A percentile compares a stretch with the other conserved stretches of the same genome.
phyloP scores from a whole-genome alignment of 2,329 filamentous ascomycete species.

The Colletotrichum destructivum region DNA sequence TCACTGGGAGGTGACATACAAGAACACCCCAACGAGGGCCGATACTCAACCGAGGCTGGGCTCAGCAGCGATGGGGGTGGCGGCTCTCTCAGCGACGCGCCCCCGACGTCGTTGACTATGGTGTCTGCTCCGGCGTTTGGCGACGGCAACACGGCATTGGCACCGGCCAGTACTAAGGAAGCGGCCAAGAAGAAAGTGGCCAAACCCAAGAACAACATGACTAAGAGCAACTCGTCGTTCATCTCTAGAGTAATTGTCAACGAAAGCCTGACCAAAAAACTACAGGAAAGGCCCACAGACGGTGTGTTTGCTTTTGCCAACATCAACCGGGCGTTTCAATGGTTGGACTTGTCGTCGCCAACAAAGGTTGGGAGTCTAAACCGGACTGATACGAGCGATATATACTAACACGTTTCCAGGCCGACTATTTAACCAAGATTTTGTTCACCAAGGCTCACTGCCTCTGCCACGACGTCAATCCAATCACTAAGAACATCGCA shows the following conservation, averaged over 20 bases:
- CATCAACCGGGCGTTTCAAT: constrained; percentile 95
- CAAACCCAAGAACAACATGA: constrained; percentile 98
- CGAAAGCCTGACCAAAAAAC: constrained; percentile 82
- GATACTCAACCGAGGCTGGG: constrained; percentile 73
- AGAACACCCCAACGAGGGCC: constrained; percentile 73
- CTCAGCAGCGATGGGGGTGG: constrained; percentile 70
- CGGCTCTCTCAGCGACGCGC: constrained; percentile 68
- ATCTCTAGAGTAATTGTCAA: constrained; percentile 97
- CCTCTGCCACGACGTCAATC: constrained; percentile 93
- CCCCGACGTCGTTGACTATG: constrained; percentile 56
- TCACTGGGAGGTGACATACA: constrained; percentile 68
- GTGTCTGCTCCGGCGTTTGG: constrained; percentile 81
- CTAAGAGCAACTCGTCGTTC: constrained; percentile 98
- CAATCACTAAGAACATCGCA: constrained; percentile 80
- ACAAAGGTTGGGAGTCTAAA: constrained; percentile 30
- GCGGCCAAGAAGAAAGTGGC: constrained; percentile 77
- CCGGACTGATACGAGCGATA: constrained; percentile 45
- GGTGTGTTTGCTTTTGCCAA: constrained; percentile 95
- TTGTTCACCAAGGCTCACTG: constrained; percentile 97
- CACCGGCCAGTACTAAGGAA: constrained; percentile 76
- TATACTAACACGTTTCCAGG: constrained; percentile 59
- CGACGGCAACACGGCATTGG: constrained; percentile 84
- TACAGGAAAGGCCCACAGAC: constrained; percentile 83
- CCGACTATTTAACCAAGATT: constrained; percentile 95
- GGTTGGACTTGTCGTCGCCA: constrained; percentile 83